Base-by-base conservation (phyloP, 805 yeast species). In the Isabelozyma heimii region DNA sequence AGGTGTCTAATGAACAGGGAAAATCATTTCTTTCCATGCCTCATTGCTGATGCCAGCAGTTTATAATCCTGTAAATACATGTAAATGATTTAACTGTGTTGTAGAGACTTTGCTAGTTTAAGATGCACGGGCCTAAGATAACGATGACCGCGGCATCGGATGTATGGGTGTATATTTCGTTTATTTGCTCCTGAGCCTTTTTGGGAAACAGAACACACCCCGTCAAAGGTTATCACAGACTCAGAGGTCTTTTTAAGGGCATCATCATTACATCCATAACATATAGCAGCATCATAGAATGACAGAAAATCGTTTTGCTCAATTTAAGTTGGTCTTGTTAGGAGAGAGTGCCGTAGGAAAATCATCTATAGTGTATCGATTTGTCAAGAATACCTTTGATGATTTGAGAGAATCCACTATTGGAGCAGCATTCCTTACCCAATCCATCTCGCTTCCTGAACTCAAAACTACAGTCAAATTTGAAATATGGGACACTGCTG, bases 401-500 rank as follows among this genome's bases (percentile, higher is more conserved):
- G 88, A 83, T 55, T 71, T 81, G 64, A 77, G 87, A 53, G 91
- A 87, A 65, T 86, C 91, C 20, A 87, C 95, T 1, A 87, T 87
- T 47, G 94, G 95, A 1, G 95, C 95, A 1, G 95, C 94, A 2
- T 87, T 87, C 63, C 72, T 85, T 46, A 85, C 92, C 1, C 91
- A 85, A 60, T 74, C 83, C 2, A 79, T 86, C 42, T 77, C 79
- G 15, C 60, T 82, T n/a, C 80, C 79, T 47, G 80, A 72, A 35
- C 56, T 62, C 30, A 77, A 81, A 13, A 68, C 73, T 44, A 81
- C 83, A 1, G 64, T 84, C 67, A 83, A 81, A 58, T 80, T 85
- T 55, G 94, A 87, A 61, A 85, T 87, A 46, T 87, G 94, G 95
- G 95, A 87, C 61, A 87, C 92, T 2, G 91, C 92, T 0, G 94